Evolutionary conservation across 352 stramenopile genomes (phyloP), one percentile per base, ranked within the genome.

Genomic region (Phytophthora pisi): DNA sequence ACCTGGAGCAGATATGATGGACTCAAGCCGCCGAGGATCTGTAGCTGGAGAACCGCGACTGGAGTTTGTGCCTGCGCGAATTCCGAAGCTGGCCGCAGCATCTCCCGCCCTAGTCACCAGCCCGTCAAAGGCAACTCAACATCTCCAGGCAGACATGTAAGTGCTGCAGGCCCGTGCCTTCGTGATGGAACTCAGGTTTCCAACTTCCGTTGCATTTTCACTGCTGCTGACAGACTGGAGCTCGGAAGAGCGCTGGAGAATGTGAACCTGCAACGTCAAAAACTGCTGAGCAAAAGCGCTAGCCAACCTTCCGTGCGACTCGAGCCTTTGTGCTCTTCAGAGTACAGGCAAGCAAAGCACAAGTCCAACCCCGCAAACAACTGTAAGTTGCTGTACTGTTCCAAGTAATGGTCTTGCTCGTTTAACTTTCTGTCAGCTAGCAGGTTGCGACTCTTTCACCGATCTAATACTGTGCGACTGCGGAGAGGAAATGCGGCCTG

Each of bases 391-490:
- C 15, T 2, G 18, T 23, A 42, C 24, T 51, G 2, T 20, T 28
- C 34, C 8, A 20, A 46, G 10, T 24, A 23, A n/a, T 28, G 20
- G 31, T 23, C 23, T 43, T 9, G 24, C 5, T 60, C 38, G 6
- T 30, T 31, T 62, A 61, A 66, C n/a, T 38, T 16, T 50, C 65
- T 43, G 23, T 42, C 51, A 59, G 57, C 16, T 10, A 63, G 30
- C 30, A 64, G 66, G 53, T 42, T 63, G 47, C 24, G 54, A 51
- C 36, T 64, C 50, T 16, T 56, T 51, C 20, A 74, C 36, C 0
- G 78, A 86, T 26, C 26, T 86, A 3, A 49, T 70, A 46, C 60
- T 88, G 0, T 89, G 82, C 34, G 68, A 69, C 38, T 94, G 86
- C 31, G 80, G 76, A 4, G 74, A 89, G 20, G 86, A 92, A 54